Evolutionary conservation across 768 basidiomycete species (phyloP).

Genomic region (Pleurotus salmoneostramineus): DNA sequence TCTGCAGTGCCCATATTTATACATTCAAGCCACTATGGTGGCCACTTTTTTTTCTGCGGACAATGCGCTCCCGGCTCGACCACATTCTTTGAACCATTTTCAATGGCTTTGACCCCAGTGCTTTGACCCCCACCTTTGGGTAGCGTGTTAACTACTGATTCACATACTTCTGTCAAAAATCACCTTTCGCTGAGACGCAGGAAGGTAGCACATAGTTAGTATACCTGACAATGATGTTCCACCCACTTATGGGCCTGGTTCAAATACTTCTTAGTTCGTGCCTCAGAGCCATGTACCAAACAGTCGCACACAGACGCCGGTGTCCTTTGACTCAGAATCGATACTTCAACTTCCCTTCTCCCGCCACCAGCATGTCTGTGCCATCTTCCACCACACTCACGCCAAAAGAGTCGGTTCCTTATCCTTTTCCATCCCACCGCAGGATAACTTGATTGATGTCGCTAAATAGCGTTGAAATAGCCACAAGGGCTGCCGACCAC

Average conservation of each 20-base stretch:
- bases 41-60: neutral
- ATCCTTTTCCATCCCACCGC: conserved; percentile 11
- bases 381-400: conserved; percentile 35
- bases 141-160: too few species aligned
- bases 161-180: too few species aligned
- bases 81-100: too few species aligned
- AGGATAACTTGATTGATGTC: conserved; percentile 17
- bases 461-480: conserved; percentile 70
- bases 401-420: conserved; percentile 49
- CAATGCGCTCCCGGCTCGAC: neutral
- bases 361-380: conserved; percentile 15
- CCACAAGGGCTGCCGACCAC: conserved; percentile 77
- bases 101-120: too few species aligned
- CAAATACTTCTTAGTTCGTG: neutral
- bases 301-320: neutral
- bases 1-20: neutral
- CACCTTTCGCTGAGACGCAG: too few species aligned
- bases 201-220: neutral
- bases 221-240: neutral
- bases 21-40: neutral
- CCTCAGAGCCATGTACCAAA: neutral
- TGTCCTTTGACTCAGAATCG: neutral
- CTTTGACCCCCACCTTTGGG: too few species aligned
- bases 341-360: neutral
- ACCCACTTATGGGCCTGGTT: neutral